Conservation (phyloP, 805 yeast genomes). For the Jamesozyma gamospora region DNA sequence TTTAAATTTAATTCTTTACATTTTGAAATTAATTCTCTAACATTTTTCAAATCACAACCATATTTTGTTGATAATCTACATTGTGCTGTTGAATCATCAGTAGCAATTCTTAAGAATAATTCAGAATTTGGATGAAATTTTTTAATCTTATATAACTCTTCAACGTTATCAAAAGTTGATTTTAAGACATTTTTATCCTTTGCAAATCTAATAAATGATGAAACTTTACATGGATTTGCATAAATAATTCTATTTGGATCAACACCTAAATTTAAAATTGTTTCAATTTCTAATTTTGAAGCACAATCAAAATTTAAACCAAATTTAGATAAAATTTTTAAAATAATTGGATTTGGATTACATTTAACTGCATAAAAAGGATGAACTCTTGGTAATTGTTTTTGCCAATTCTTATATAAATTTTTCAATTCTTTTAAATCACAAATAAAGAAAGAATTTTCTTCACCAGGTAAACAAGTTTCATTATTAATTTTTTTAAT, state of each 20-base stretch:
- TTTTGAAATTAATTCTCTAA: slow-evolving; percentile 44
- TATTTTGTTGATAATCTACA: slow-evolving; percentile 83
- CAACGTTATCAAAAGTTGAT: slow-evolving; percentile 84
- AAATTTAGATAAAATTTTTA: slow-evolving; percentile 44
- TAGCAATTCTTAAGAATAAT: slow-evolving; percentile 68
- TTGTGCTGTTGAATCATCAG: slow-evolving; percentile 82
- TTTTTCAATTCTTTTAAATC: slow-evolving; percentile 66
- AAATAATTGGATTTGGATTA: slow-evolving; percentile 59
- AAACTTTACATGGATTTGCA: slow-evolving; percentile 92
- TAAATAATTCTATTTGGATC: slow-evolving; percentile 62
- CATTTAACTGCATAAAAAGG: slow-evolving; percentile 96
- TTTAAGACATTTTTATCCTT: slow-evolving; percentile 43
- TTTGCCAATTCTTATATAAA: slow-evolving; percentile 54
- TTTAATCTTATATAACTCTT: slow-evolving; percentile 69
- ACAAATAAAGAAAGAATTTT: slow-evolving; percentile 80
- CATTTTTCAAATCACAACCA: slow-evolving; percentile 60
- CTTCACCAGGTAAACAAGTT: slow-evolving; percentile 62
- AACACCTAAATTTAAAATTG: slow-evolving; percentile 52
- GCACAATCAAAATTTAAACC: slow-evolving; percentile 92
- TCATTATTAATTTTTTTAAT: slow-evolving; percentile 42
- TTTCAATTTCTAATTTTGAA: slow-evolving; percentile 71
- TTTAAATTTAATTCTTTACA: slow-evolving; percentile 54
- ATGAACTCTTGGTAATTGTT: slow-evolving; percentile 56
- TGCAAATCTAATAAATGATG: slow-evolving; percentile 70
- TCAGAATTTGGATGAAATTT: slow-evolving; percentile 59